Conservation (phyloP, 345 rosid genomes). For the Salix purpurea region DNA sequence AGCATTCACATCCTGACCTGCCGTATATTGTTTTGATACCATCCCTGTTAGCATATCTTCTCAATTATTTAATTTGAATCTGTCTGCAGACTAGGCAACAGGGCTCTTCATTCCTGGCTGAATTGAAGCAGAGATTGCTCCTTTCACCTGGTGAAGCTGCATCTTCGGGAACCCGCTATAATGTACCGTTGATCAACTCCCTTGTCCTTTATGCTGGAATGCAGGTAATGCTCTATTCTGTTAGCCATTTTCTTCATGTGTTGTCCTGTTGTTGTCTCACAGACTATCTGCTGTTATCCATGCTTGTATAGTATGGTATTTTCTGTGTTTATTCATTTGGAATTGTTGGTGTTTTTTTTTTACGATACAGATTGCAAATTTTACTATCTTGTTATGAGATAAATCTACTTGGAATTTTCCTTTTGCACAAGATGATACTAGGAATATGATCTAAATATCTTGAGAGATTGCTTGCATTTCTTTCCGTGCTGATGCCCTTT, state of each 20-base stretch:
- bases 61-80: background rate
- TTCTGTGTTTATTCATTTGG: background rate
- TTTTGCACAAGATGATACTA: background rate
- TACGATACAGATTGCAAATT: background rate
- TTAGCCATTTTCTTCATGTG: background rate
- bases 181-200: slow-evolving; percentile 85
- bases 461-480: background rate
- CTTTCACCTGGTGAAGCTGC: slow-evolving; percentile 72
- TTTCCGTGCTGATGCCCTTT: background rate
- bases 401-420: background rate
- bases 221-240: slow-evolving; percentile 59
- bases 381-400: background rate
- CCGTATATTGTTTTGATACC: background rate
- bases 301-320: background rate
- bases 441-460: background rate
- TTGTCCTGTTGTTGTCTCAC: background rate
- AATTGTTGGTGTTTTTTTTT: background rate
- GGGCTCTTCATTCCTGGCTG: slow-evolving; percentile 67
- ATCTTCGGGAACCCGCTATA: slow-evolving; percentile 84
- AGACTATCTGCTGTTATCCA: too few relatives aligned
- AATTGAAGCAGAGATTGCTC: slow-evolving; percentile 76
- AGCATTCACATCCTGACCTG: background rate
- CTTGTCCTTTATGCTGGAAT: slow-evolving; percentile 96
- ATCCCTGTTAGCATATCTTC: background rate
- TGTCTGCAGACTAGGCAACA: slow-evolving; percentile 62